Conservation (phyloP, 106 monocot species). For the Cymbidium sinense region DNA sequence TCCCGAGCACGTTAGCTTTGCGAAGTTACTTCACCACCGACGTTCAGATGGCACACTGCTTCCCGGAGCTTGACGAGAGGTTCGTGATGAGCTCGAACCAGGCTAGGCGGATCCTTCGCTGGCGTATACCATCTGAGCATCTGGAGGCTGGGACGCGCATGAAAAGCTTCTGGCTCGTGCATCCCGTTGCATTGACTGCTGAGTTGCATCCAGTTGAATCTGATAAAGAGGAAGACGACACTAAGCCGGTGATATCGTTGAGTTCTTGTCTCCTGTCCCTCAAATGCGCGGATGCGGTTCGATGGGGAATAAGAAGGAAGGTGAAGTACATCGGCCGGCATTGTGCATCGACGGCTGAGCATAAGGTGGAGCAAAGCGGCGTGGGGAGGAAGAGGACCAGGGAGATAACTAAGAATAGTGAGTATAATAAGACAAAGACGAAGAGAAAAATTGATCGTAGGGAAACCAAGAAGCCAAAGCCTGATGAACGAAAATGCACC, state of each 20-base stretch:
- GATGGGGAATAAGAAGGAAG: constrained; percentile 64
- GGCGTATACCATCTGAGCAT: constrained; percentile 26
- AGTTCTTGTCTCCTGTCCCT: constrained; percentile 20
- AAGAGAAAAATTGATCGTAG: constrained; percentile 1
- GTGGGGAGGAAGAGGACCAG: constrained; percentile 26
- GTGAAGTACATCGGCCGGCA: constrained; percentile 48
- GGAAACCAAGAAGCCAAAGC: constrained; percentile 18
- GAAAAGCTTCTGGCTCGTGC: constrained; percentile 65
- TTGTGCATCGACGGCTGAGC: constrained; percentile 2
- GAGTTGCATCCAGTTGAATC: neutral
- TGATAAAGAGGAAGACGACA: constrained; percentile 3
- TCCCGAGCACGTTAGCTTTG: constrained; percentile 60
- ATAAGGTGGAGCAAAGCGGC: constrained; percentile 3
- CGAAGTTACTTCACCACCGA: constrained; percentile 37
- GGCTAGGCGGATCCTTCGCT: constrained; percentile 43
- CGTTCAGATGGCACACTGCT: neutral
- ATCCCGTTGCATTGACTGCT: neutral
- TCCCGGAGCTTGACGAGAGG: constrained; percentile 80
- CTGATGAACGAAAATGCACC: neutral
- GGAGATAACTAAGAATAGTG: neutral
- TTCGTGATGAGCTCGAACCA: constrained; percentile 81
- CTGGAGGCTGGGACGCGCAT: constrained; percentile 26
- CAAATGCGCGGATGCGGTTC: constrained; percentile 14
- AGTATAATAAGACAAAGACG: constrained; percentile 21
- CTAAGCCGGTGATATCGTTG: neutral